These are phyloP conservation scores for Pseudocercospora cruenta DNA, from an alignment of 2,329 filamentous ascomycete species.

Conservation along the genomic window DNA sequence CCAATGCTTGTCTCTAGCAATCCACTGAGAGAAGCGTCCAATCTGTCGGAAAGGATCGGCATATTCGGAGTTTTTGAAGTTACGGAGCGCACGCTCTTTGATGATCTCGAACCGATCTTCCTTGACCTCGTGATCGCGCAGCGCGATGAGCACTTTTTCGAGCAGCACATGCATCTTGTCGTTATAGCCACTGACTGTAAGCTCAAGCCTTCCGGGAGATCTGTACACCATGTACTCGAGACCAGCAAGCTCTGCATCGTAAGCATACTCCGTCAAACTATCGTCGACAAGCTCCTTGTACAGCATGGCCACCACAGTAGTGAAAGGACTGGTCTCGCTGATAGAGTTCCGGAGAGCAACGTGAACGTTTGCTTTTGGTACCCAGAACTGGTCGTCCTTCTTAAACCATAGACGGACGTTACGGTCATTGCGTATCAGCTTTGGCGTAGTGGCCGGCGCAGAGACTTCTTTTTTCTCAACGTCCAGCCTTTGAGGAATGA, in stretches of 20 bases:
- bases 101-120: constrained; percentile 89
- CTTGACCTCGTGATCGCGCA: constrained; percentile 81
- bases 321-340: constrained; percentile 77
- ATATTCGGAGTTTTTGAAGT: constrained; percentile 83
- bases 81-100: constrained; percentile 78
- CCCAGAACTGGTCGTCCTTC: constrained; percentile 98
- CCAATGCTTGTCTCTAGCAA: constrained; percentile 76
- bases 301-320: constrained; percentile 74
- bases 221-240: constrained; percentile 78
- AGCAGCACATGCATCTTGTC: constrained; percentile 91
- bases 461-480: constrained; percentile 93
- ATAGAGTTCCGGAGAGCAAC: constrained; percentile 79
- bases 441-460: constrained; percentile 72
- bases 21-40: constrained; percentile 77
- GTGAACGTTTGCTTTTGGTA: constrained; percentile 87
- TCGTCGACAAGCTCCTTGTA: constrained; percentile 88
- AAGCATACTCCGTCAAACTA: constrained; percentile 88
- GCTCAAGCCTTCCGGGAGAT: constrained; percentile 72
- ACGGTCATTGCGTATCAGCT: constrained; percentile 82
- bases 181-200: constrained; percentile 88
- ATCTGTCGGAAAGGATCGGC: constrained; percentile 89
- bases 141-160: constrained; percentile 82
- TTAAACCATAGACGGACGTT: constrained; percentile 90
- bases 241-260: constrained; percentile 92
- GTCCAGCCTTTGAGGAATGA: constrained; percentile 89